phyloP scores from a whole-genome alignment of 495 filamentous ascomycete genomes.

The Hyaloscypha bicolor region DNA sequence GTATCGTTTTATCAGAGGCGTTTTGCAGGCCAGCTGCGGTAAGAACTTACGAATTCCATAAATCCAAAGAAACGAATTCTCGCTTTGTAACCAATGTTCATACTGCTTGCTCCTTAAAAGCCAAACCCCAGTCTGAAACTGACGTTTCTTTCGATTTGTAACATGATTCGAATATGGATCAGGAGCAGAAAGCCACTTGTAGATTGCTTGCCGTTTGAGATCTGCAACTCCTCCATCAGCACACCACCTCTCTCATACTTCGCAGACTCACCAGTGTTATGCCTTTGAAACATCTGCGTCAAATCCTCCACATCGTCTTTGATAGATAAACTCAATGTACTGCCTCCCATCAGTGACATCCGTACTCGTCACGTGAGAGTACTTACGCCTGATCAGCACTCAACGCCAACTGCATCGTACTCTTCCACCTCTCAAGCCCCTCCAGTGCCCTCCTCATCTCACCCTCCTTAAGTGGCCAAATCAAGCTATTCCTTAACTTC shows the following conservation, averaged over 20 bases:
- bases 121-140: constrained; percentile 37
- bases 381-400: constrained; percentile 17
- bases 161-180: constrained; percentile 34
- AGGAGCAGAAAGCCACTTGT: constrained; percentile 33
- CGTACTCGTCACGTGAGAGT: neutral
- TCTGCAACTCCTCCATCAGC: constrained; percentile 14
- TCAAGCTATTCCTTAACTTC: constrained; percentile 6
- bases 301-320: constrained; percentile 21
- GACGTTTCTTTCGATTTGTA: constrained; percentile 24
- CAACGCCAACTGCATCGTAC: constrained; percentile 23
- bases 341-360: neutral
- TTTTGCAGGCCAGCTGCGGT: constrained; percentile 22
- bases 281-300: constrained; percentile 14
- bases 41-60: constrained; percentile 24
- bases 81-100: constrained; percentile 15
- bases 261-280: constrained; percentile 15
- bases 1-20: constrained; percentile 36
- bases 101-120: constrained; percentile 30
- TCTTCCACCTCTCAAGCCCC: constrained; percentile 14
- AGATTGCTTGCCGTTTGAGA: constrained; percentile 14
- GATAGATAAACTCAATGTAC: constrained; percentile 20
- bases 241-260: neutral
- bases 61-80: constrained; percentile 20
- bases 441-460: constrained; percentile 18
- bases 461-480: constrained; percentile 24